Base-by-base conservation (phyloP, 2,329 filamentous ascomycete species). In the Cladorrhinum sp. region DNA sequence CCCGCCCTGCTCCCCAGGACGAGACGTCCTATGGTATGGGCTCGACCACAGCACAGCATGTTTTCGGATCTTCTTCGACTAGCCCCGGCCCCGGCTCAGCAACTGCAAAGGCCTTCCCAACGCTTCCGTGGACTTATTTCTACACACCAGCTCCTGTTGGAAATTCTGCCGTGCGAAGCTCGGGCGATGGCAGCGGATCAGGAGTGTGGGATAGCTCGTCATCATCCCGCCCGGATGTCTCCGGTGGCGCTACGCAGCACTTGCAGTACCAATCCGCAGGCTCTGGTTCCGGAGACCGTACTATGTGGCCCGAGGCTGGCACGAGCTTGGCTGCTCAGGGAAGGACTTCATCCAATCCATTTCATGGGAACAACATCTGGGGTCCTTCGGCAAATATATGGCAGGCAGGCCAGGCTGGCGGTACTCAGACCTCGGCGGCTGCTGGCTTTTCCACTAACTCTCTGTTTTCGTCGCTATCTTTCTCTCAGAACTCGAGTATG, bases 21-120 rank as follows among this genome's bases (percentile, higher is more conserved):
- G 79, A 82, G 42, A 74, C 80, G 2, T 83, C 80, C 1, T 85
- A 84, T 62, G 83, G 80, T 16, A 83, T 85, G 81, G 77, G 81
- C 66, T 80, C 79, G 9, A 69, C 74, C 2, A 82, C 79, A 7
- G 79, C 82, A 24, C 79, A 82, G 53, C 81, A 82, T 18, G 65
- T 82, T 1, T 82, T 84, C 64, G 79, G 75, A 53, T 48, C 67
- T 77, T 48, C 68, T 20, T 59, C 74, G 7, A 73, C 70, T 49
- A 75, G 72, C 61, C 71, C 72, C 2, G 68, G 51, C 24, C 65
- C 64, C 6, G 67, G 71, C 53, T 74, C 76, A 52, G 67, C 75
- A 50, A 69, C 67, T 2, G 68, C 68, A 4, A 77, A 74, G 63
- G 56, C 73, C 5, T 74, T 79, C 26, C 77, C 77, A 3, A 76